Conservation (phyloP, 1,284 basidiomycete species). For the Marasmius sp. region DNA sequence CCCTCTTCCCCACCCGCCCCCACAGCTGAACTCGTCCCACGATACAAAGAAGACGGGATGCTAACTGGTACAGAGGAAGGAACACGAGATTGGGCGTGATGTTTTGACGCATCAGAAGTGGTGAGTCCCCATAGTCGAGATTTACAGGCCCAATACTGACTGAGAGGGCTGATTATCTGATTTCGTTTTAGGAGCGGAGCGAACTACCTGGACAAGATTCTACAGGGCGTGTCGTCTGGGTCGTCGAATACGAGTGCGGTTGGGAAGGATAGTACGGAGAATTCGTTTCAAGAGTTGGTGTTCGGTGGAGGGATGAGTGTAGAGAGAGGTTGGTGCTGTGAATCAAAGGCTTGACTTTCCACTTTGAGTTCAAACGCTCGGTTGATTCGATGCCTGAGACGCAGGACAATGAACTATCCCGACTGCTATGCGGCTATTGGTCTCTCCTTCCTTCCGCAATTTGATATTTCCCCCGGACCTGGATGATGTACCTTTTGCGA, state of each 20-base stretch:
- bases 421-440: too few species aligned
- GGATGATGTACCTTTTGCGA: too few species aligned
- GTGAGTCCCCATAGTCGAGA: too few species aligned
- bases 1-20: background rate
- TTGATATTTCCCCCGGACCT: too few species aligned
- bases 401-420: too few species aligned
- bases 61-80: conserved; percentile 83
- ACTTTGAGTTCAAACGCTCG: too few species aligned
- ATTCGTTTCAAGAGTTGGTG: conserved; percentile 56
- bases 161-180: too few species aligned
- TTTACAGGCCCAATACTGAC: too few species aligned
- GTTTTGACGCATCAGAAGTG: conserved; percentile 92
- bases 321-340: background rate
- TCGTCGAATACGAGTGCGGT: conserved; percentile 80
- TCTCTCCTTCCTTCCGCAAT: too few species aligned
- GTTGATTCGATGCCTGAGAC: too few species aligned
- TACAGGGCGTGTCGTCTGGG: conserved; percentile 77
- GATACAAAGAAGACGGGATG: conserved; percentile 85
- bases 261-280: conserved; percentile 86
- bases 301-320: background rate
- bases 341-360: too few species aligned
- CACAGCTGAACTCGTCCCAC: conserved; percentile 71
- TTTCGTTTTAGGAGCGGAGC: conserved; percentile 69
- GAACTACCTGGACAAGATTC: conserved; percentile 81
- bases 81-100: conserved; percentile 90